These are phyloP conservation scores for Penstemon newberryi DNA, from an alignment of 257 asterid genomes.

Conservation along the genomic window DNA sequence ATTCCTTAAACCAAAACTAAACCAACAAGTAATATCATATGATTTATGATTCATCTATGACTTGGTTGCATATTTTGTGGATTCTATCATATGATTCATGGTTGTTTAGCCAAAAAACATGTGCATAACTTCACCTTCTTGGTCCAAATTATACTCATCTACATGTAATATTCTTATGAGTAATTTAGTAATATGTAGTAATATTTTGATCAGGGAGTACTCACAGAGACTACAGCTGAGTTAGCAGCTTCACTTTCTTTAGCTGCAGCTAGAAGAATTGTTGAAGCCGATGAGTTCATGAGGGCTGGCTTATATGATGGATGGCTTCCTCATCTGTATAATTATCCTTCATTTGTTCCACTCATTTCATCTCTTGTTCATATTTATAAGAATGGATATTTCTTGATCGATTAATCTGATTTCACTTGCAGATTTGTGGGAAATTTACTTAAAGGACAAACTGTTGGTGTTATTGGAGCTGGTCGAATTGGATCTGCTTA, in stretches of 20 bases:
- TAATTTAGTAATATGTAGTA: neutral
- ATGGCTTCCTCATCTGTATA: slow-evolving; percentile 97
- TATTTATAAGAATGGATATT: neutral
- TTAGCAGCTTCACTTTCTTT: slow-evolving; percentile 90
- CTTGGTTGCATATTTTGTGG: too few relatives aligned
- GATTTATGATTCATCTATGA: too few relatives aligned
- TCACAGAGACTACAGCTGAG: slow-evolving; percentile 96
- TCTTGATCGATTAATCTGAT: slow-evolving; percentile 7
- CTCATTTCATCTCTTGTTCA: neutral
- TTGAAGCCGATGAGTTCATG: slow-evolving; percentile 97
- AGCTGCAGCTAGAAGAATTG: slow-evolving; percentile 92
- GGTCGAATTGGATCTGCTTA: slow-evolving; percentile 98
- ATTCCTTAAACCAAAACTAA: too few relatives aligned
- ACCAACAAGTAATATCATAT: too few relatives aligned
- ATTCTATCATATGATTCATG: too few relatives aligned
- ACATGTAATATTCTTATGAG: neutral
- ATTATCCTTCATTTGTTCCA: slow-evolving; percentile 1
- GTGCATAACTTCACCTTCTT: too few relatives aligned
- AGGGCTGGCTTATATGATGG: slow-evolving; percentile 93
- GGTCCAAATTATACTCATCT: neutral
- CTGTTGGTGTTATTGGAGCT: slow-evolving; percentile 97
- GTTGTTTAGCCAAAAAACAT: too few relatives aligned
- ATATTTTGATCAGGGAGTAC: slow-evolving; percentile 64
- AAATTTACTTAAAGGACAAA: slow-evolving; percentile 94
- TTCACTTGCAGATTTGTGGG: slow-evolving; percentile 71